Conservation (phyloP, 345 rosid species). For the Brassica incana region DNA sequence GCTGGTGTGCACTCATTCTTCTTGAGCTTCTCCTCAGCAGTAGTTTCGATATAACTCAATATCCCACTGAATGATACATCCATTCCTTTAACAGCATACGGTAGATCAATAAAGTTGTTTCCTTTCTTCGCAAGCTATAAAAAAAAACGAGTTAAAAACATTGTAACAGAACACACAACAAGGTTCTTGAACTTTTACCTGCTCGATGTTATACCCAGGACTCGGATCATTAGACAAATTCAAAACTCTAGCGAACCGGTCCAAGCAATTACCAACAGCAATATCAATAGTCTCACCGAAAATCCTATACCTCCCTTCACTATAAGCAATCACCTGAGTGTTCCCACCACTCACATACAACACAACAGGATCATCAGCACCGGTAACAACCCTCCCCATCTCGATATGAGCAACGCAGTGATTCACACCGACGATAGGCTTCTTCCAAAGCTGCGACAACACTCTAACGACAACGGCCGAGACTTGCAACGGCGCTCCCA, state of each 20-base stretch:
- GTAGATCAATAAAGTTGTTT: constrained; percentile 81
- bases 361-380: constrained; percentile 90
- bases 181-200: constrained; percentile 47
- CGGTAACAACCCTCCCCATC: constrained; percentile 96
- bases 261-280: constrained; percentile 98
- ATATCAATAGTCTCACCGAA: constrained; percentile 98
- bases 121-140: constrained; percentile 95
- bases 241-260: constrained; percentile 88
- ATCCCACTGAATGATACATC: constrained; percentile 97
- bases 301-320: constrained; percentile 89
- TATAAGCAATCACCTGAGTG: constrained; percentile 96
- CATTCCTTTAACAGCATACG: constrained; percentile 97
- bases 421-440: constrained; percentile 81
- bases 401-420: constrained; percentile 99
- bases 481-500: constrained; percentile 95
- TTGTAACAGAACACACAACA: not conserved
- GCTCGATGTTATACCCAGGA: constrained; percentile 98
- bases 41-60: constrained; percentile 82
- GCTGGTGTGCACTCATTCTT: constrained; percentile 86
- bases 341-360: constrained; percentile 98
- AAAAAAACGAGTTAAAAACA: constrained; percentile 13
- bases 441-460: constrained; percentile 89
- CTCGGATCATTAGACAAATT: constrained; percentile 96
- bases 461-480: constrained; percentile 74
- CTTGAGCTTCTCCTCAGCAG: constrained; percentile 81